phyloP scores from a whole-genome alignment of 73 alveolate genomes.

The Tetrahymena elliotti region DNA sequence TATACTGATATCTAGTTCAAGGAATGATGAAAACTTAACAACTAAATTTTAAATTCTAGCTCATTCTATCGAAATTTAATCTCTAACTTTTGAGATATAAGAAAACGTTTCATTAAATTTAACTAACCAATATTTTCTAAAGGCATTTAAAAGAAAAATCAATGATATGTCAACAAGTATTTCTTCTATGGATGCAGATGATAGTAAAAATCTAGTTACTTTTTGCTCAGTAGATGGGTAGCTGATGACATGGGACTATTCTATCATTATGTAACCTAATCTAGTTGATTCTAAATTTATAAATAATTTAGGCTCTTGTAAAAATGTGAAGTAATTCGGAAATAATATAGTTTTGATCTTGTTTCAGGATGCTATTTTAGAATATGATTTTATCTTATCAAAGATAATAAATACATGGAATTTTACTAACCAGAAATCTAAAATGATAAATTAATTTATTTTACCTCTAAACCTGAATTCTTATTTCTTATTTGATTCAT shows the following conservation, averaged over 20 bases:
- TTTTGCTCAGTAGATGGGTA: background rate
- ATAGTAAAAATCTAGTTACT: background rate
- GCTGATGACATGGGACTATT: background rate
- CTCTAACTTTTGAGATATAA: background rate
- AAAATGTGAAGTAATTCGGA: background rate
- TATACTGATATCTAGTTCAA: too few species aligned
- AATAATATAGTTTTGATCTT: background rate
- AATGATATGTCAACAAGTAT: background rate
- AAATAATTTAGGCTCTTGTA: background rate
- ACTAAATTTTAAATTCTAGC: background rate
- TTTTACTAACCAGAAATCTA: background rate
- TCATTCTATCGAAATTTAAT: background rate
- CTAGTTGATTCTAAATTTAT: background rate
- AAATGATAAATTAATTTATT: background rate
- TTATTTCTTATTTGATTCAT: background rate
- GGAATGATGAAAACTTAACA: too few species aligned
- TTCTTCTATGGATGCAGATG: background rate
- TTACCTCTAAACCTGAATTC: background rate
- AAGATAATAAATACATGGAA: background rate
- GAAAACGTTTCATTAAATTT: too few species aligned
- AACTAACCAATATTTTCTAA: too few species aligned
- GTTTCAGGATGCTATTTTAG: background rate
- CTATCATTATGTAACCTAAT: background rate
- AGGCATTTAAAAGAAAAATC: background rate
- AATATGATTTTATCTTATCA: background rate